A percentile compares a stretch with the other conserved stretches of the same genome.
These are phyloP conservation scores for Aspergillus udagawae DNA, from an alignment of 2,329 filamentous ascomycete species.

Conservation along the genomic window DNA sequence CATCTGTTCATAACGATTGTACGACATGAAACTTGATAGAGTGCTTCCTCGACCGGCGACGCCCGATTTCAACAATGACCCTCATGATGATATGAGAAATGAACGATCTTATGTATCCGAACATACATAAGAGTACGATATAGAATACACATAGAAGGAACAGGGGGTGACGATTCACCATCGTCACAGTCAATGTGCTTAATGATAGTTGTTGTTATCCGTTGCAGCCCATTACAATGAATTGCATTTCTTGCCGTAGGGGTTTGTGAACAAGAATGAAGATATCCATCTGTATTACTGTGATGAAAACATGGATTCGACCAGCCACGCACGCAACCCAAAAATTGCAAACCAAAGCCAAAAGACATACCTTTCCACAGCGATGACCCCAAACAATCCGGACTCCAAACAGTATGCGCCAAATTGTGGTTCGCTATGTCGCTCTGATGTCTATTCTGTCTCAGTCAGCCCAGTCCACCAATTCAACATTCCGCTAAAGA, in stretches of 20 bases:
- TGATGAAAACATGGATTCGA: neutral
- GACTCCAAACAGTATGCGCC: neutral
- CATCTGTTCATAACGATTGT: neutral
- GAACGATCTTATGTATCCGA: slow-evolving; percentile 2
- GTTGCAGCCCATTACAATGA: neutral
- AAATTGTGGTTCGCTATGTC: neutral
- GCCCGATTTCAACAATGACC: neutral
- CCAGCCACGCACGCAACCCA: neutral
- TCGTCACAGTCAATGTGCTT: neutral
- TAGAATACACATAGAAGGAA: neutral
- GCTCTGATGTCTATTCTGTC: neutral
- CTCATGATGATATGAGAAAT: slow-evolving; percentile 5
- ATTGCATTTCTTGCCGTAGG: neutral
- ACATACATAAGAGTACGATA: slow-evolving; percentile 4
- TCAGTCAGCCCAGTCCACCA: neutral
- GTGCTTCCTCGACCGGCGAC: neutral
- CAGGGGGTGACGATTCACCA: neutral
- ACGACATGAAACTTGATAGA: neutral
- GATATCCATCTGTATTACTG: neutral
- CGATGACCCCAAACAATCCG: neutral
- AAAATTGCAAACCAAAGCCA: neutral
- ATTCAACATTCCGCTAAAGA: neutral
- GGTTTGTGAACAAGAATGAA: neutral
- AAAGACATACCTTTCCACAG: neutral
- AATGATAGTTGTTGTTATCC: neutral